Percentiles rank a stretch among this genome's conserved stretches.
phyloP scores from a whole-genome alignment of 2,329 filamentous ascomycete species.

The Colletotrichum incanum region DNA sequence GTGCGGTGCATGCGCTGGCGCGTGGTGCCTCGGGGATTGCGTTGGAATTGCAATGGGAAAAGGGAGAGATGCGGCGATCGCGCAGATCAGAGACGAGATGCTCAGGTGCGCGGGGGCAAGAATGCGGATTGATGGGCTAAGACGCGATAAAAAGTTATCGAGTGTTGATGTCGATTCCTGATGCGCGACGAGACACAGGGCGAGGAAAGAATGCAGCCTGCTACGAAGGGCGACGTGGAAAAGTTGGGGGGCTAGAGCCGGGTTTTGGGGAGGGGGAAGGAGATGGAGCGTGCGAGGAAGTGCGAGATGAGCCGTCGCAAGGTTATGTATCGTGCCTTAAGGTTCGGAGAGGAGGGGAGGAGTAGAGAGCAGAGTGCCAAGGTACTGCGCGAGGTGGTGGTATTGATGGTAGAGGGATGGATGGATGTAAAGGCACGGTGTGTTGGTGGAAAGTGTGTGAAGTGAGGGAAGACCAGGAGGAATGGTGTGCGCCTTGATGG shows the following conservation, averaged over 20 bases:
- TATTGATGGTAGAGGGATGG: conserved; percentile 21
- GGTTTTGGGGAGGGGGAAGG: conserved; percentile 25
- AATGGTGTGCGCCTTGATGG: conserved; percentile 42
- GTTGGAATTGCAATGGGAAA: conserved; percentile 5
- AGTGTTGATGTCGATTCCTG: conserved; percentile 16
- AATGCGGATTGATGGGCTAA: conserved; percentile 12
- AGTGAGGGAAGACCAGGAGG: conserved; percentile 35
- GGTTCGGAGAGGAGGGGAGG: conserved; percentile 35
- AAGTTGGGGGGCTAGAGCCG: conserved; percentile 30
- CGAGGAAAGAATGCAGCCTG: conserved; percentile 37
- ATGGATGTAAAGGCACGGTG: conserved; percentile 36
- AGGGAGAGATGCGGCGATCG: conserved; percentile 30
- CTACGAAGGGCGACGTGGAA: conserved; percentile 31
- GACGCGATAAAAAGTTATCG: conserved; percentile 35
- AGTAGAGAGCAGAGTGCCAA: conserved; percentile 19
- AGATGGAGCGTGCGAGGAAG: conserved; percentile 24
- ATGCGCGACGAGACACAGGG: conserved; percentile 31
- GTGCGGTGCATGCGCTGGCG: conserved; percentile 49
- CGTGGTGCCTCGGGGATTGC: conserved; percentile 28
- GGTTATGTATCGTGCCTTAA: conserved; percentile 44
- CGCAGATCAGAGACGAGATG: conserved; percentile 22
- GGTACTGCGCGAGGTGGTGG: conserved; percentile 34
- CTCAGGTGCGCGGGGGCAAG: conserved; percentile 4
- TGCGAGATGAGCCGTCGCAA: conserved; percentile 43
- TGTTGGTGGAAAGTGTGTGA: conserved; percentile 43